Conservation (phyloP, 306 rosid species). For the Fragaria iinumae region DNA sequence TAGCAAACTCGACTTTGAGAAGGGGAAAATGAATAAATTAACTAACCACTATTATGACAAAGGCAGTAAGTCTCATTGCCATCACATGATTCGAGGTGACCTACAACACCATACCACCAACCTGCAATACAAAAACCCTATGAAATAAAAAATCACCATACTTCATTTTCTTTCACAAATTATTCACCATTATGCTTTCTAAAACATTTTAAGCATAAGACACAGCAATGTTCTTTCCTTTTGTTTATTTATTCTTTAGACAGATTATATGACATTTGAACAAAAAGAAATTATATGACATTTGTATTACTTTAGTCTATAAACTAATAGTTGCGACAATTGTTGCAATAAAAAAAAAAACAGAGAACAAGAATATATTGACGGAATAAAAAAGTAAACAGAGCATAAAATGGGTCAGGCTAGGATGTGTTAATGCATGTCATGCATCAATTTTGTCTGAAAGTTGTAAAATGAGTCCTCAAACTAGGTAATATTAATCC, state of each 20-base stretch:
- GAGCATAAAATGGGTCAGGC: too few species aligned
- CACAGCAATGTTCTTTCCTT: too few species aligned
- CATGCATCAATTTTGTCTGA: too few species aligned
- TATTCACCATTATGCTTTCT: too few species aligned
- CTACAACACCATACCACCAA: conserved; percentile 98
- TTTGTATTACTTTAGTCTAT: background rate
- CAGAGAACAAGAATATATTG: too few species aligned
- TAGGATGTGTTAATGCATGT: too few species aligned
- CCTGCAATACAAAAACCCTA: conserved; percentile 55
- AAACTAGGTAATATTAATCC: too few species aligned
- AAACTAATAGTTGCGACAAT: background rate
- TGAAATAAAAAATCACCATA: conserved; percentile 19
- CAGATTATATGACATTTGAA: too few species aligned
- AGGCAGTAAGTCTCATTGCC: conserved; percentile 69
- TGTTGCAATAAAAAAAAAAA: background rate
- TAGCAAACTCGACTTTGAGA: background rate
- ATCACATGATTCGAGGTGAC: conserved; percentile 88
- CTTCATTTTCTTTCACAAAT: background rate
- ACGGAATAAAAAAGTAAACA: too few species aligned
- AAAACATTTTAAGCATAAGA: too few species aligned
- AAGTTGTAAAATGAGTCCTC: too few species aligned
- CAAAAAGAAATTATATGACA: too few species aligned
- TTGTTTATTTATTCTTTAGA: background rate
- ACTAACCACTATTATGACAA: conserved; percentile 77
- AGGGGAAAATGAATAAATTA: conserved; percentile 23